Evolutionary conservation across 2,329 filamentous ascomycete genomes (phyloP).

Genomic region (Dactylonectria estremocensis): DNA sequence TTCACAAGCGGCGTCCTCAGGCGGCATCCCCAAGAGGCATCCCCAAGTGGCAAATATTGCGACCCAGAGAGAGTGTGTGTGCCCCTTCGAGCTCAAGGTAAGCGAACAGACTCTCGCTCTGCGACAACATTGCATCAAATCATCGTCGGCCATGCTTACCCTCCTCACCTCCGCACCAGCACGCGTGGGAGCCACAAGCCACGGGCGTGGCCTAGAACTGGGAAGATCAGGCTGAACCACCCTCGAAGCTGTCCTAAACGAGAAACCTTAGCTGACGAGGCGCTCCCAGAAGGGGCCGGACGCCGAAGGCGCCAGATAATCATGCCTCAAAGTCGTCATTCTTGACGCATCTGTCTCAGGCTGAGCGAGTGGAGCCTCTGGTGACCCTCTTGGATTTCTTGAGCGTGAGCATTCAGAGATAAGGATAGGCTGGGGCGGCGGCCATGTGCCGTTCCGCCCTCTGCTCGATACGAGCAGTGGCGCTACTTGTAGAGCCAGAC

Average conservation of each 20-base stretch:
- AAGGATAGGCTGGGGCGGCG: conserved; percentile 6
- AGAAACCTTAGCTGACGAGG: not conserved
- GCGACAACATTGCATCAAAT: conserved; percentile 12
- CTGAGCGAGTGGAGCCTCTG: conserved; percentile 2
- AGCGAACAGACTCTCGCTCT: conserved; percentile 17
- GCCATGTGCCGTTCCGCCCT: conserved; percentile 42
- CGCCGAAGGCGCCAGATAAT: not conserved
- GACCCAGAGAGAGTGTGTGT: not conserved
- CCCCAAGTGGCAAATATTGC: not conserved
- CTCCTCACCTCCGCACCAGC: conserved; percentile 1
- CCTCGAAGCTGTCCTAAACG: conserved; percentile 17
- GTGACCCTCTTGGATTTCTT: conserved; percentile 27
- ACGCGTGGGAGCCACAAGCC: conserved; percentile 22
- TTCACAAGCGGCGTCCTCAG: too few species aligned
- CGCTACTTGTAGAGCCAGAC: conserved; percentile 31
- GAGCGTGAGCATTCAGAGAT: conserved; percentile 11
- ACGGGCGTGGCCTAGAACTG: conserved; percentile 22
- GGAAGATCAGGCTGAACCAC: conserved; percentile 4
- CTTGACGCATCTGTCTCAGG: not conserved
- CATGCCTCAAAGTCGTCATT: not conserved
- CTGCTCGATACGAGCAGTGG: conserved; percentile 37
- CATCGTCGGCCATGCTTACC: conserved; percentile 15
- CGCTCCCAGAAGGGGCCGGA: not conserved
- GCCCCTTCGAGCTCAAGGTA: not conserved
- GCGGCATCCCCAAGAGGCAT: not conserved